phyloP scores from a whole-genome alignment of 2,329 filamentous ascomycete species.

The Colletotrichum sp. region DNA sequence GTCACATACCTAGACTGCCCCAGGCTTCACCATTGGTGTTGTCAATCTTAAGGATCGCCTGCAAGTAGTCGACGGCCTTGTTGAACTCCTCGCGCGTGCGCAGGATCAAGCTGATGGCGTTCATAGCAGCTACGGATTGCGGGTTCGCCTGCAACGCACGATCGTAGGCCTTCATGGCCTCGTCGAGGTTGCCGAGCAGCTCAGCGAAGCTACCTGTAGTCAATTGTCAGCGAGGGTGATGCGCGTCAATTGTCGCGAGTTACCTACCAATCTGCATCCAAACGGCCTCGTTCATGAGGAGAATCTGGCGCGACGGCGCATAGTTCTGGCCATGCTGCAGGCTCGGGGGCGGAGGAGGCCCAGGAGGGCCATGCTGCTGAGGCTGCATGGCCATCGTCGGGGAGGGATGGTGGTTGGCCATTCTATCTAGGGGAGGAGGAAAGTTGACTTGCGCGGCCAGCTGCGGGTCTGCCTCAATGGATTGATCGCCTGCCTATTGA shows the following conservation, averaged over 20 bases:
- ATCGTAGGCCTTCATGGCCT: constrained; percentile 90
- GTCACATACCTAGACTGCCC: constrained; percentile 82
- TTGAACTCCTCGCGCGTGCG: constrained; percentile 92
- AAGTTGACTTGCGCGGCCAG: constrained; percentile 10
- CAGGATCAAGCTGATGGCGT: constrained; percentile 89
- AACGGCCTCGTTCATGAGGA: constrained; percentile 81
- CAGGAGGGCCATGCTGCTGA: constrained; percentile 70
- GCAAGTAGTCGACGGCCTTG: constrained; percentile 91
- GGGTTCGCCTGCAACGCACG: constrained; percentile 86
- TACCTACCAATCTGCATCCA: constrained; percentile 91
- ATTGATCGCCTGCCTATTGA: constrained; percentile 20
- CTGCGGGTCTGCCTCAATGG: constrained; percentile 20
- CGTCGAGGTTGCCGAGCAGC: constrained; percentile 85
- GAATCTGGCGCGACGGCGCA: constrained; percentile 75
- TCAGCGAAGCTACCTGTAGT: constrained; percentile 80
- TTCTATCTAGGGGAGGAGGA: constrained; percentile 37
- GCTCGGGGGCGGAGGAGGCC: constrained; percentile 62
- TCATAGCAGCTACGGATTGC: constrained; percentile 90
- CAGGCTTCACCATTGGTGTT: constrained; percentile 91
- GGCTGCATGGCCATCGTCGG: constrained; percentile 77
- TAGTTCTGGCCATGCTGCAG: constrained; percentile 59
- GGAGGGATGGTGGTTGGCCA: constrained; percentile 83
- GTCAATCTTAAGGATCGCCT: constrained; percentile 90
- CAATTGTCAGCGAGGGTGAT: constrained; percentile 29
- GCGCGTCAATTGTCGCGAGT: background rate